phyloP scores from a whole-genome alignment of 306 rosid genomes.

The Abrus pulchellus region DNA sequence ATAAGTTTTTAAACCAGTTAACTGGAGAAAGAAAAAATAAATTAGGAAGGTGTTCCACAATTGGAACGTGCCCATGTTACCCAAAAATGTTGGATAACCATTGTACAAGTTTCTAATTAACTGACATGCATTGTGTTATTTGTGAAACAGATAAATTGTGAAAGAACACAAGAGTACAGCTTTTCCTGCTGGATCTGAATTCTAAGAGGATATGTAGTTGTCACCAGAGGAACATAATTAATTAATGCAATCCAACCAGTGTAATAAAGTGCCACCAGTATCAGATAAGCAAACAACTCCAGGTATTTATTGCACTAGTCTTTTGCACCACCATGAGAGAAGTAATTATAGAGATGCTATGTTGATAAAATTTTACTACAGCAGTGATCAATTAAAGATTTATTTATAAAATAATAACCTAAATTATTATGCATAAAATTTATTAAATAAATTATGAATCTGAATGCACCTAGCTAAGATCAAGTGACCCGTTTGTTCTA shows the following conservation, averaged over 20 bases:
- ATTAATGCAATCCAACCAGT: conserved; percentile 36
- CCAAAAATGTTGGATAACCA: conserved; percentile 8
- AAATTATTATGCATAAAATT: no score
- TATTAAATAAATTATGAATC: no score
- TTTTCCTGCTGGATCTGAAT: conserved; percentile 21
- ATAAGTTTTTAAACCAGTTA: no score
- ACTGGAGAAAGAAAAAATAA: no score
- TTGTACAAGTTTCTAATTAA: not conserved
- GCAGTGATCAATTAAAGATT: not conserved
- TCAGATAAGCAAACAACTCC: conserved; percentile 20
- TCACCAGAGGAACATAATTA: conserved; percentile 30
- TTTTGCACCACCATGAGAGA: not conserved
- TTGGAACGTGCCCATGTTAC: conserved; percentile 17
- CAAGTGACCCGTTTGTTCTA: no score
- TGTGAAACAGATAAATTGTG: conserved; percentile 6
- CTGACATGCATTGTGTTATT: conserved; percentile 22
- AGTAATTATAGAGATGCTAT: conserved; percentile 9
- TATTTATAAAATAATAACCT: no score
- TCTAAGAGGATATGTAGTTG: conserved; percentile 13
- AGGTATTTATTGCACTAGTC: conserved; percentile 31
- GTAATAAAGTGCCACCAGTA: conserved; percentile 44
- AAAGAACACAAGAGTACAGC: not conserved
- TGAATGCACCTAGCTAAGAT: no score
- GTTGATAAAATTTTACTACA: conserved; percentile 9
- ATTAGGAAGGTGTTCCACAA: not conserved